These are phyloP conservation scores for Dendrobium huoshanense DNA, from an alignment of 106 monocot genomes.

Conservation along the genomic window DNA sequence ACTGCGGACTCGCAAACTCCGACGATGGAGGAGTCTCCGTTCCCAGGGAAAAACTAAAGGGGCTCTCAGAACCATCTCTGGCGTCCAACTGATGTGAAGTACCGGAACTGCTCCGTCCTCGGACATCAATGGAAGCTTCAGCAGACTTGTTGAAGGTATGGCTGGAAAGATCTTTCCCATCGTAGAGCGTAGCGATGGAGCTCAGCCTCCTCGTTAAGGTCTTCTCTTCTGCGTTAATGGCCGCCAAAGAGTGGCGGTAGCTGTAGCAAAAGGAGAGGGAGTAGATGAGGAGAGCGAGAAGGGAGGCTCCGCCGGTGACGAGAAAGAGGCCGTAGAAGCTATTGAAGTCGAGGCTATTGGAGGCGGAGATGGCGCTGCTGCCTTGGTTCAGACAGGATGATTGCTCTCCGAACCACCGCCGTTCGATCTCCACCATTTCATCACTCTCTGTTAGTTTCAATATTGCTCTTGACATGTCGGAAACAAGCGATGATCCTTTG, in stretches of 20 bases:
- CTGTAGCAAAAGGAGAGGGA: slow-evolving; percentile 15
- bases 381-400: background rate
- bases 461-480: slow-evolving; percentile 19
- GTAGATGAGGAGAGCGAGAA: slow-evolving; percentile 13
- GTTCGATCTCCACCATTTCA: slow-evolving; percentile 11
- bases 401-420: slow-evolving; percentile 14
- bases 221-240: background rate
- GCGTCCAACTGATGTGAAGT: background rate
- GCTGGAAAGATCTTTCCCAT: slow-evolving; percentile 9
- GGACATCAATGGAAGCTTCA: background rate
- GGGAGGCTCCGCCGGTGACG: slow-evolving; percentile 31
- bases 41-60: background rate
- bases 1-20: background rate
- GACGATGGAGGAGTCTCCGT: background rate
- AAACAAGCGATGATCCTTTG: slow-evolving; percentile 12
- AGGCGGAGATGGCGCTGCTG: slow-evolving; percentile 5
- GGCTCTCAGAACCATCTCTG: background rate
- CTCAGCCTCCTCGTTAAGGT: background rate
- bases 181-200: slow-evolving; percentile 3
- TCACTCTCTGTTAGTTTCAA: slow-evolving; percentile 14
- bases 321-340: slow-evolving; percentile 46
- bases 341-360: slow-evolving; percentile 7
- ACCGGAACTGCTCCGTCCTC: background rate
- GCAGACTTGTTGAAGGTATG: background rate
- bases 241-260: background rate